phyloP scores from a whole-genome alignment of 1,284 basidiomycete genomes.

The Gomphus bonarii region DNA sequence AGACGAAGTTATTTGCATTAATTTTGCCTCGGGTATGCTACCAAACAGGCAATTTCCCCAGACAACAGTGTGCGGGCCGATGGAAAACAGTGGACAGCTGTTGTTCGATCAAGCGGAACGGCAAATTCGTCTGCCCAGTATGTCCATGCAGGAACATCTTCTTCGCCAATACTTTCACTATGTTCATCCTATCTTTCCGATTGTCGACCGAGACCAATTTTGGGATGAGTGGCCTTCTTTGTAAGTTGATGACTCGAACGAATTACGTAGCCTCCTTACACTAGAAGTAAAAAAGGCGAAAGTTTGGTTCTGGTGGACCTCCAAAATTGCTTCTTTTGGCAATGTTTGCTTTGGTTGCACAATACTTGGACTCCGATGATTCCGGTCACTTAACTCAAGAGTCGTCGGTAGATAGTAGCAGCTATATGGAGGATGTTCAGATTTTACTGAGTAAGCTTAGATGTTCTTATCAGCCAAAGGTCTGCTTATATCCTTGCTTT shows the following conservation, averaged over 20 bases:
- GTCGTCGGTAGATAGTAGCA: conserved; percentile 16
- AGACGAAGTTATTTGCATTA: neutral
- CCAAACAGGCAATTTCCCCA: neutral
- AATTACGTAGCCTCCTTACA: neutral
- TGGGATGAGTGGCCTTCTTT: conserved; percentile 17
- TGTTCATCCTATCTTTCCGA: conserved; percentile 25
- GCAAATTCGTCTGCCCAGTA: conserved; percentile 14
- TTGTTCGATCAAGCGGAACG: neutral
- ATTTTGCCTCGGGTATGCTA: neutral
- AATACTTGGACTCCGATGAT: conserved; percentile 19
- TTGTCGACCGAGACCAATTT: conserved; percentile 22
- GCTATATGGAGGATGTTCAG: conserved; percentile 23
- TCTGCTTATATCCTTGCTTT: neutral
- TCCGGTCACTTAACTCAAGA: neutral
- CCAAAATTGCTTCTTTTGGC: conserved; percentile 23
- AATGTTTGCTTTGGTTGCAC: conserved; percentile 26
- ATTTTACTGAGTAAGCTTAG: conserved; percentile 18
- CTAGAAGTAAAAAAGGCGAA: neutral
- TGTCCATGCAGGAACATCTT: conserved; percentile 21
- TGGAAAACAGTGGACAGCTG: neutral
- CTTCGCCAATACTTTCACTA: conserved; percentile 27
- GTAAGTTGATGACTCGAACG: neutral
- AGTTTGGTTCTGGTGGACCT: conserved; percentile 13
- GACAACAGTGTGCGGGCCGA: neutral
- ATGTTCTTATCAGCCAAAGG: neutral